Evolutionary conservation across 176 grass and related monocot species (phyloP), one percentile per base, ranked within the genome.

Genomic region (Ananas comosus): DNA sequence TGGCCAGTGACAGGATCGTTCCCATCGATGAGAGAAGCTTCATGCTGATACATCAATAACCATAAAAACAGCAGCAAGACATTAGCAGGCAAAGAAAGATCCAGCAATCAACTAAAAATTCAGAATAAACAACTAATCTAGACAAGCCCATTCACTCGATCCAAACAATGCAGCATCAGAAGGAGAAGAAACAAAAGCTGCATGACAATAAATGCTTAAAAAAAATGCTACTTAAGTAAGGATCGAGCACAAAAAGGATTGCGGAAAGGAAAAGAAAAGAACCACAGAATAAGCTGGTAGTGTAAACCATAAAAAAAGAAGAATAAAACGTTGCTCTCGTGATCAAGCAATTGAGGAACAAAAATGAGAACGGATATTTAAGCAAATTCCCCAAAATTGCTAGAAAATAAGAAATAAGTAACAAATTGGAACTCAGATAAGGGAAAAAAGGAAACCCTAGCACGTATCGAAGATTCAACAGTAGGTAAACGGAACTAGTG

Each of bases 1-100:
- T 96, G 91, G 66, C 91, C 91, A 13, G 87, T 96, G 50, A 87
- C 79, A 12, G 81, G 79, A 73, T 85, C 81, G 48, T 57, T 87
- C 72, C 81, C 91, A 64, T 85, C 86, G 16, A 83, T 70, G 61
- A 90, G 28, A 78, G 91, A 47, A 64, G 79, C 70, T 22, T 51
- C 78, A 70, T 80, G 76, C 79, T 91, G 80, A 49, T 17, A 85
- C 12, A 13, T 63, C 71, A 78, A 66, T 74, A 78, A 3, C 1
- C 28, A 12, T 82, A 77, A 80, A 42, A 12, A 13, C 78, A 42
- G 19, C 24, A 56, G 12, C 19, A 78, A 48, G 51, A 70, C 54
- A 48, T 14, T 51, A 17, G 64, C 51, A 58, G 58, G 12, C 10
- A 2, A 70, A 49, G 23, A 64, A 7, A 27, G 70, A 64, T 48